Evolutionary conservation across 1,284 basidiomycete genomes (phyloP).

Genomic region (Puccinia triticina): DNA sequence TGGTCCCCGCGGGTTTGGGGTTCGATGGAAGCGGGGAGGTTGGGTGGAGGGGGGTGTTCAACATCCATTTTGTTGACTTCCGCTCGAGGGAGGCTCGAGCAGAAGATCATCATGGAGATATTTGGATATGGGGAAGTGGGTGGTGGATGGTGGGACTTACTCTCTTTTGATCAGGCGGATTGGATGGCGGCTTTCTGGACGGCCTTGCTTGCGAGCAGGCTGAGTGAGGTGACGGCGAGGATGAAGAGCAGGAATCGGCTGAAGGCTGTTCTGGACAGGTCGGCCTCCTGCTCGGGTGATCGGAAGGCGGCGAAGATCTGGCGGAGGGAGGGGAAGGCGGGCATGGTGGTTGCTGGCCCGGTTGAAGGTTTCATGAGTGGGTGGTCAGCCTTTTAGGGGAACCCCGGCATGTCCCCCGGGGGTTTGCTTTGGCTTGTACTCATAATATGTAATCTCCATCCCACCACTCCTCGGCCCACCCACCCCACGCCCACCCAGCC

Average conservation of each 20-base stretch:
- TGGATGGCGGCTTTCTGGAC: no score
- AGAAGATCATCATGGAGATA: constrained; percentile 48
- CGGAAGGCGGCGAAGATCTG: constrained; percentile 49
- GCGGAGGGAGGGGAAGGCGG: constrained; percentile 43
- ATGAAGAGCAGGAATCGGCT: constrained; percentile 43
- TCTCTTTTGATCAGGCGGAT: no score
- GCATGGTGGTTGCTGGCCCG: neutral
- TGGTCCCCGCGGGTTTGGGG: no score
- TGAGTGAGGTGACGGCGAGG: constrained; percentile 37
- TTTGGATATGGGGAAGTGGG: no score
- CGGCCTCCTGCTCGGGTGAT: constrained; percentile 49
- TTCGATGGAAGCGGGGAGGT: neutral
- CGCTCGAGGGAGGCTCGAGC: neutral
- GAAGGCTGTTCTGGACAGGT: constrained; percentile 45
- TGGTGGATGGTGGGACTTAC: neutral
- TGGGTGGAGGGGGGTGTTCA: constrained; percentile 6
- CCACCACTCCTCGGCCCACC: no score
- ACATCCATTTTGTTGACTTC: constrained; percentile 48
- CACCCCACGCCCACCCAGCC: no score
- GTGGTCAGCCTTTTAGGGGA: no score
- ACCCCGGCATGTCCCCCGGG: no score
- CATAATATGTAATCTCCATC: no score
- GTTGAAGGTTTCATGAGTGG: neutral
- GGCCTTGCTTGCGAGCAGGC: constrained; percentile 40
- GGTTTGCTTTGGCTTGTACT: no score